Conservation (phyloP, 1,139 yeast species). For the Lodderomyces parapsilosis region DNA sequence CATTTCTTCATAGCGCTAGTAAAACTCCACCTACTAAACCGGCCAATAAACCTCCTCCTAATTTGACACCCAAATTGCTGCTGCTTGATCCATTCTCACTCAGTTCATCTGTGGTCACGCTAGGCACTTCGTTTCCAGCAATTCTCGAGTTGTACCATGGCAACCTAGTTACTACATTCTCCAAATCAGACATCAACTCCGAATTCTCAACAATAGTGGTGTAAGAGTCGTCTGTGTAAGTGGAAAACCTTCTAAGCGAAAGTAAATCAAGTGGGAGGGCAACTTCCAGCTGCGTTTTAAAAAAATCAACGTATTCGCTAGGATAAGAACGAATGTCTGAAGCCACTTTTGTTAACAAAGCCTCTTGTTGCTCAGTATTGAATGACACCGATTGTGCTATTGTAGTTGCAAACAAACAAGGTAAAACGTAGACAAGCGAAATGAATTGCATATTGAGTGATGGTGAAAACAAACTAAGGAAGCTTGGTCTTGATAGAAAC, state of each 20-base stretch:
- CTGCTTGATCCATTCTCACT: not conserved
- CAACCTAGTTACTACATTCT: constrained; percentile 30
- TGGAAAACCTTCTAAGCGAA: constrained; percentile 20
- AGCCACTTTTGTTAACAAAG: constrained; percentile 29
- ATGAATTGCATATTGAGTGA: not conserved
- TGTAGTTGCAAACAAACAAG: constrained; percentile 5
- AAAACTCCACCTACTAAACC: constrained; percentile 6
- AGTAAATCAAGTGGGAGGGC: constrained; percentile 25
- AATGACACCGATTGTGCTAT: not conserved
- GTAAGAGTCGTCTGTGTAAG: constrained; percentile 35
- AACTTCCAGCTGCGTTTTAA: constrained; percentile 18
- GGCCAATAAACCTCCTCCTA: not conserved
- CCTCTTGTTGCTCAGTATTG: constrained; percentile 12
- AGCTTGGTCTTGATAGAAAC: not conserved
- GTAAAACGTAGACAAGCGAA: not conserved
- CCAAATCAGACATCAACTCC: constrained; percentile 17
- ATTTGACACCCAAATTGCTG: not conserved
- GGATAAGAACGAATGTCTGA: constrained; percentile 24
- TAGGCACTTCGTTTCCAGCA: constrained; percentile 12
- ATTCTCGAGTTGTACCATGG: constrained; percentile 32
- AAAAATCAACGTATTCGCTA: constrained; percentile 22
- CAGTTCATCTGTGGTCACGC: constrained; percentile 1
- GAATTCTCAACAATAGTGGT: constrained; percentile 31
- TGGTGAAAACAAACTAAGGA: not conserved
- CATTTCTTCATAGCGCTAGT: constrained; percentile 3